A percentile compares a stretch with the other conserved stretches of the same genome.
phyloP scores from a whole-genome alignment of 1,139 yeast species.

The Yamadazyma diospyri region DNA sequence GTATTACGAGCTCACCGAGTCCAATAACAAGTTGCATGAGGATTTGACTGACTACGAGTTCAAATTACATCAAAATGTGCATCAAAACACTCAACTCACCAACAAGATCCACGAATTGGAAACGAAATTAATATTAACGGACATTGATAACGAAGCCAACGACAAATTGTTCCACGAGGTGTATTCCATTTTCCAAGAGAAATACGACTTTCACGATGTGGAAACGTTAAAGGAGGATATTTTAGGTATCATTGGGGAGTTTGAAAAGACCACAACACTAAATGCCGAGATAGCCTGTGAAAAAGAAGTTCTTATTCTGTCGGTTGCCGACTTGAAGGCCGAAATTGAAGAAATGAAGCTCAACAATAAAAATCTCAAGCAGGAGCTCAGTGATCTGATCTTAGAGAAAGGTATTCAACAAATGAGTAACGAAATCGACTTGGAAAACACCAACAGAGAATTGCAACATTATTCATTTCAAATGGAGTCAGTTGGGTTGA shows the following conservation, averaged over 20 bases:
- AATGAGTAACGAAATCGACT: conserved; percentile 5
- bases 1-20: not conserved
- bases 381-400: conserved; percentile 4
- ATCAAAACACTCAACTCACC: not conserved
- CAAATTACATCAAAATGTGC: conserved; percentile 1
- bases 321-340: not conserved
- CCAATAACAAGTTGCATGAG: not conserved
- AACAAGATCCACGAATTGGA: conserved; percentile 1
- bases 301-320: conserved; percentile 1
- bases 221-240: not conserved
- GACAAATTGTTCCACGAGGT: not conserved
- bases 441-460: conserved; percentile 4
- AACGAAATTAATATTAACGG: not conserved
- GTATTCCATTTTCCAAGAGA: not conserved
- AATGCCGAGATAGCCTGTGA: not conserved
- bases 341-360: conserved; percentile 1
- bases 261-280: not conserved
- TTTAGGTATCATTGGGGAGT: not conserved
- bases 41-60: not conserved
- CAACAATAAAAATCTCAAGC: not conserved
- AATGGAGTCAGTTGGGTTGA: conserved; percentile 1
- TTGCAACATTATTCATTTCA: not conserved
- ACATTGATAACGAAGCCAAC: not conserved
- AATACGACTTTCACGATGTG: not conserved
- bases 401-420: conserved; percentile 5